phyloP scores from a whole-genome alignment of 495 filamentous ascomycete species.

The Neurospora tetraspora region DNA sequence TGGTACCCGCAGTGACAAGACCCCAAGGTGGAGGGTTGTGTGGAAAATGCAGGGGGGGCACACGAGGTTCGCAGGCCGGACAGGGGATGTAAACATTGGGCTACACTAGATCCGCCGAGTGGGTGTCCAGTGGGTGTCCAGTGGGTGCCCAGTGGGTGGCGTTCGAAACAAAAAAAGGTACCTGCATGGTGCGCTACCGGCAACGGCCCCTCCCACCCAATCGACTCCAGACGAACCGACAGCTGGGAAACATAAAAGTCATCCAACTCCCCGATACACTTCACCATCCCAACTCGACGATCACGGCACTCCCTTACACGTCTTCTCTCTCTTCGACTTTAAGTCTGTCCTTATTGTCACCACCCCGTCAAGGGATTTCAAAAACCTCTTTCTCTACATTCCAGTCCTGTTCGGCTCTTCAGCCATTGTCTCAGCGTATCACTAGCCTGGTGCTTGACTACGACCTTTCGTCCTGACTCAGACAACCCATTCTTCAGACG shows the following conservation, averaged over 20 bases:
- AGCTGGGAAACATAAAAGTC: constrained; percentile 1
- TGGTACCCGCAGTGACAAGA: background rate
- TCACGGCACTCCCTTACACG: background rate
- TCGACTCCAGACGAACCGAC: background rate
- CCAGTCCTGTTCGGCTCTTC: background rate
- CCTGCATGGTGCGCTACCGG: background rate
- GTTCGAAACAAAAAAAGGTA: background rate
- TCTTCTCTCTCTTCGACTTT: background rate
- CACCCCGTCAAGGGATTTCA: background rate
- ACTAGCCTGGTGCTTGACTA: background rate
- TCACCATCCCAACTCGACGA: background rate
- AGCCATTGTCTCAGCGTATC: background rate
- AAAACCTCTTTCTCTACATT: background rate
- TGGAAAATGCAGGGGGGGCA: background rate
- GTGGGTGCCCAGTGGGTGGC: background rate
- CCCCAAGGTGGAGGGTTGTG: background rate
- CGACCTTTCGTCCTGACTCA: background rate
- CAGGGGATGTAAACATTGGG: background rate
- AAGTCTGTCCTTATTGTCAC: background rate
- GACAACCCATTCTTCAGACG: background rate
- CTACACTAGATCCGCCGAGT: background rate
- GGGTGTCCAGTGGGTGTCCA: background rate
- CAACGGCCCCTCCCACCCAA: background rate
- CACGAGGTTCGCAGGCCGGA: background rate
- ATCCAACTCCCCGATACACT: background rate